Percentiles rank a stretch among this genome's conserved stretches.
Conservation (phyloP, 306 rosid species). For the Argentina anserina region DNA sequence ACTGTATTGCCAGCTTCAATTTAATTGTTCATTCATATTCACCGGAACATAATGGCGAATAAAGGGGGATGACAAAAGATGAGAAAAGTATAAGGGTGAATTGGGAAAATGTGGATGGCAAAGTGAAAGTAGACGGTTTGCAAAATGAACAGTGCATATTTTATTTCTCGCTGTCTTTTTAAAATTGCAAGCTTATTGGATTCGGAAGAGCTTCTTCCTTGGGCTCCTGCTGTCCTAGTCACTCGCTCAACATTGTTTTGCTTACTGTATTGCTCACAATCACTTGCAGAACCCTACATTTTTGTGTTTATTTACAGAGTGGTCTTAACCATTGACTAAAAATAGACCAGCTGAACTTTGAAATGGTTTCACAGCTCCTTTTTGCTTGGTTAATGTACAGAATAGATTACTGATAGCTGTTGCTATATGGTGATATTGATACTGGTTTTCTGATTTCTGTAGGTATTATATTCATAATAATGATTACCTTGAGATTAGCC, state of each 20-base stretch:
- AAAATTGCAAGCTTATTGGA: not conserved
- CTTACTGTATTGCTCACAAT: not conserved
- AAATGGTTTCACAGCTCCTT: not conserved
- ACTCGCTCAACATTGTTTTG: not conserved
- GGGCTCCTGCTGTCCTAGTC: not conserved
- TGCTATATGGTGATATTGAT: slow-evolving; percentile 64
- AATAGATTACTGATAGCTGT: slow-evolving; percentile 47
- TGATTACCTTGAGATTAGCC: slow-evolving; percentile 89
- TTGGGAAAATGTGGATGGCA: too few relatives aligned
- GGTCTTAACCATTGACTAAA: not conserved
- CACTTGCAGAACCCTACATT: not conserved
- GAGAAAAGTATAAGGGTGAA: not conserved
- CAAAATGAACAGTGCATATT: not conserved
- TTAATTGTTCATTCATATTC: not conserved
- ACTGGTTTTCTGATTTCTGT: slow-evolving; percentile 18
- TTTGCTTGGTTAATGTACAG: not conserved
- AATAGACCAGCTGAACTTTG: too few relatives aligned
- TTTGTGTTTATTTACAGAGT: not conserved
- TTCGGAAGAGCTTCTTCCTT: not conserved
- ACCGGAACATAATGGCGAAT: not conserved
- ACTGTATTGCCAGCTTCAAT: not conserved
- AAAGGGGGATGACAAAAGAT: not conserved
- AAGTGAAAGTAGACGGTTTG: not conserved
- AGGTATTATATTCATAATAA: slow-evolving; percentile 76
- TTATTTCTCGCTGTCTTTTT: not conserved